Conservation (phyloP, 148 eudicot genomes). For the Mesembryanthemum crystallinum region DNA sequence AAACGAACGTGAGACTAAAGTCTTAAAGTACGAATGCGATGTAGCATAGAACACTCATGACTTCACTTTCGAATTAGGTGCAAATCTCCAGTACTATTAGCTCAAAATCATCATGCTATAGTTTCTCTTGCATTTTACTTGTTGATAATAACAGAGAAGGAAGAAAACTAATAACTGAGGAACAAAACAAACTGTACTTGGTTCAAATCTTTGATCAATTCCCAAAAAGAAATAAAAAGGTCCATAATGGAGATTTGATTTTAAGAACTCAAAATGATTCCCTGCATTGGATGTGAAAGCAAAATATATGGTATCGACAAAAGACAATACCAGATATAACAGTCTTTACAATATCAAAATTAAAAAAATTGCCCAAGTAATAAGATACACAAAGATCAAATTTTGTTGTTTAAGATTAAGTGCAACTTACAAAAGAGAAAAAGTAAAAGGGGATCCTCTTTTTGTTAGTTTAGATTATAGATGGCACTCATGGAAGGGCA, state of each 20-base stretch:
- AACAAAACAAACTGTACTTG: no score
- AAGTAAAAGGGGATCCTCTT: conserved; percentile 32
- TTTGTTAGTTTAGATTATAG: conserved; percentile 28
- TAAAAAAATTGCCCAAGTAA: conserved; percentile 12
- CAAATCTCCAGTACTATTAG: not conserved
- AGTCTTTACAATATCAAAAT: not conserved
- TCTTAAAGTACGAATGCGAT: no score
- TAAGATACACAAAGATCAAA: conserved; percentile 20
- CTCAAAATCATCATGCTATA: conserved; percentile 17
- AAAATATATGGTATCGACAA: conserved; percentile 20
- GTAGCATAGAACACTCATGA: no score
- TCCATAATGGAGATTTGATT: not conserved
- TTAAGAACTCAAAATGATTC: conserved; percentile 14
- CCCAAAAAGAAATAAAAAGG: not conserved
- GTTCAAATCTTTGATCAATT: no score
- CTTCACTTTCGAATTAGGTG: conserved; percentile 6
- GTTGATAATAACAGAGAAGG: not conserved
- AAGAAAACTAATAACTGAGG: no score
- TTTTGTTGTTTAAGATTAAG: conserved; percentile 23
- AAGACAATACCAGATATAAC: conserved; percentile 19
- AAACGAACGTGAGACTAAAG: no score
- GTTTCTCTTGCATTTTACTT: not conserved
- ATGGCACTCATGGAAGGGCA: not conserved
- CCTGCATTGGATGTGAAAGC: not conserved
- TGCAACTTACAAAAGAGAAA: conserved; percentile 20